phyloP scores from a whole-genome alignment of 805 yeast species.

The Torulaspora indica region DNA sequence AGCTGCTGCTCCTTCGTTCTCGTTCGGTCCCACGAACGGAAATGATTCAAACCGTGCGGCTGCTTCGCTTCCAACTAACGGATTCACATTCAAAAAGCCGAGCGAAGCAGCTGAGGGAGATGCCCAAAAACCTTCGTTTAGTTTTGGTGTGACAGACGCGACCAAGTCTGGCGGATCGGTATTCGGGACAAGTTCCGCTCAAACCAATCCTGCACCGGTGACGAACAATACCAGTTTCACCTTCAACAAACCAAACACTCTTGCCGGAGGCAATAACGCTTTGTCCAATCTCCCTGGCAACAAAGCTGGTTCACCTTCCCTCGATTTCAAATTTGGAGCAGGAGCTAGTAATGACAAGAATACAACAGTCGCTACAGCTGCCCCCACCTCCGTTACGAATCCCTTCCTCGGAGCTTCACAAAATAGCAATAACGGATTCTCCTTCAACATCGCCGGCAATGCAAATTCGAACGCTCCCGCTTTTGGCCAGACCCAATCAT shows the following conservation, averaged over 20 bases:
- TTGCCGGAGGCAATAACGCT: background rate
- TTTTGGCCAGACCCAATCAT: conserved; percentile 12
- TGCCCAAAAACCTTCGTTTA: conserved; percentile 3
- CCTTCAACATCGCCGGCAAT: conserved; percentile 4
- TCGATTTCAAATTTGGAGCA: background rate
- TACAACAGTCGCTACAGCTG: background rate
- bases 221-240: background rate
- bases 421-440: background rate
- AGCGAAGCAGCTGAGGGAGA: background rate
- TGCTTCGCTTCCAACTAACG: background rate
- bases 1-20: background rate
- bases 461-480: conserved; percentile 5
- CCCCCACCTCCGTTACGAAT: background rate
- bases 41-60: background rate
- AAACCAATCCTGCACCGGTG: background rate
- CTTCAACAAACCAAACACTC: background rate
- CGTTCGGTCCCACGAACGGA: background rate
- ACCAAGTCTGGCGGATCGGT: background rate
- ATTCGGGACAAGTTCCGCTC: background rate
- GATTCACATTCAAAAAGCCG: conserved; percentile 5
- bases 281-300: background rate
- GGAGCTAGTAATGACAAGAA: background rate
- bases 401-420: background rate
- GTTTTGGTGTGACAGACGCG: conserved; percentile 6
- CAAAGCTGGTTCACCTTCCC: background rate